Evolutionary conservation across 352 stramenopile species (phyloP), one percentile per base, ranked within the genome.

Genomic region (Phytopythium boreale): DNA sequence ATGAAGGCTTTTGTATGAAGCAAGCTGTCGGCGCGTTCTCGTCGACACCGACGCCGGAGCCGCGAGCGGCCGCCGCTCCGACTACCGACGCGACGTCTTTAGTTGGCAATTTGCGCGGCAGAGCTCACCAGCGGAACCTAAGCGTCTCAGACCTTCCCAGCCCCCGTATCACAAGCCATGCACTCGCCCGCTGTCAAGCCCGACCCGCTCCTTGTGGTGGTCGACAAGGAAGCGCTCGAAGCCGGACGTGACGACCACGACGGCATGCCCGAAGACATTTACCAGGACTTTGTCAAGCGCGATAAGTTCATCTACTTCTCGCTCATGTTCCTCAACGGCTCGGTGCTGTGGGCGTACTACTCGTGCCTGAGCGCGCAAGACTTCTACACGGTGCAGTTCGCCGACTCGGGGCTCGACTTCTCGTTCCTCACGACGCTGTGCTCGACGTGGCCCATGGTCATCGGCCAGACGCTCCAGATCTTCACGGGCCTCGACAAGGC

Each of bases 271-370:
- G 62, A 80, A 22, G 69, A 82, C 14, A 77, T 84, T 47, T 76
- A 69, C 64, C 68, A 83, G 31, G 75, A 87, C 51, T 66, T 84
- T 24, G 44, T 68, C 41, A 55, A 67, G 61, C 63, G 75, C 57
- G 61, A 74, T 46, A n/a, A 26, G 7, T 71, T 68, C 51, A 73
- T 88, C 62, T 85, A 79, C 68, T 84, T 69, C 43, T 69, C 75
- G 63, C 71, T 86, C 68, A 75, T 79, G 64, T 88, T 85, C 68
- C 61, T 85, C 17, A 84, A 82, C 47, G 75, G 69, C 60, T 75
- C 79, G 8, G 75, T 86, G 26, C 69, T 88, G 60, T 88, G 79
- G 76, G 74, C 76, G 9, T 86, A 80, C 69, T 83, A 84, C 65
- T 86, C 76, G 66, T 88, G 79, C 24, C 57, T 88, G 37, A 84